Evolutionary conservation across 306 rosid species (phyloP).

Genomic region (Datisca glomerata): DNA sequence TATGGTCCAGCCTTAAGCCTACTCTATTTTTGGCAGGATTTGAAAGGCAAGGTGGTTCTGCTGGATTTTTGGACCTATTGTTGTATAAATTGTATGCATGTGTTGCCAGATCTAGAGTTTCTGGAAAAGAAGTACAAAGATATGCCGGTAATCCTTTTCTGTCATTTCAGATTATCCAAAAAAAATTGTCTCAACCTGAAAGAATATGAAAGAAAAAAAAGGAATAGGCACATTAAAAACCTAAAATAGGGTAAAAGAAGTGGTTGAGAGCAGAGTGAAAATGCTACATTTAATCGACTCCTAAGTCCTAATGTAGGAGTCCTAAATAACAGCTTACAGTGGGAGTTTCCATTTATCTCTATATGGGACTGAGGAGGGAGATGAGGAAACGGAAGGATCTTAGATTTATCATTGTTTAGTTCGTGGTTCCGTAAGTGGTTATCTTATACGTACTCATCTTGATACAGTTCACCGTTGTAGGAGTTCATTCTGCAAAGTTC

Average conservation of each 20-base stretch:
- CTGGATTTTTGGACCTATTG: conserved; percentile 96
- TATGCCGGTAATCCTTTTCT: conserved; percentile 59
- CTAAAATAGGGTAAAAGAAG: too few relatives aligned
- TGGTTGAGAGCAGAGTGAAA: too few relatives aligned
- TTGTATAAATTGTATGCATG: conserved; percentile 96
- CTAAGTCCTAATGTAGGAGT: too few relatives aligned
- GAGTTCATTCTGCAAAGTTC: conserved; percentile 96
- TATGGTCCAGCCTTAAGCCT: conserved; percentile 1
- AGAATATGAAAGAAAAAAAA: too few relatives aligned
- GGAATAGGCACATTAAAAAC: too few relatives aligned
- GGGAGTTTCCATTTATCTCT: too few relatives aligned
- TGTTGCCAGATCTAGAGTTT: conserved; percentile 79
- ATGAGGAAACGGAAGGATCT: too few relatives aligned
- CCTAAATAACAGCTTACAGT: too few relatives aligned
- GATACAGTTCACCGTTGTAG: conserved; percentile 75
- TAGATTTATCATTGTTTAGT: too few relatives aligned
- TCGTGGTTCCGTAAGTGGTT: conserved; percentile 1
- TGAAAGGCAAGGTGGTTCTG: conserved; percentile 86
- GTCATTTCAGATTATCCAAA: conserved; percentile 12
- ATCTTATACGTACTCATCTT: conserved; percentile 10
- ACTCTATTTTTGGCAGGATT: conserved; percentile 51
- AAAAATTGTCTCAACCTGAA: too few relatives aligned
- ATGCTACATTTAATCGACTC: too few relatives aligned
- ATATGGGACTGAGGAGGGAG: too few relatives aligned
- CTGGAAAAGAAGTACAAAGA: conserved; percentile 85